Conservation (phyloP, 1,284 basidiomycete genomes). For the Marasmius oreades region DNA sequence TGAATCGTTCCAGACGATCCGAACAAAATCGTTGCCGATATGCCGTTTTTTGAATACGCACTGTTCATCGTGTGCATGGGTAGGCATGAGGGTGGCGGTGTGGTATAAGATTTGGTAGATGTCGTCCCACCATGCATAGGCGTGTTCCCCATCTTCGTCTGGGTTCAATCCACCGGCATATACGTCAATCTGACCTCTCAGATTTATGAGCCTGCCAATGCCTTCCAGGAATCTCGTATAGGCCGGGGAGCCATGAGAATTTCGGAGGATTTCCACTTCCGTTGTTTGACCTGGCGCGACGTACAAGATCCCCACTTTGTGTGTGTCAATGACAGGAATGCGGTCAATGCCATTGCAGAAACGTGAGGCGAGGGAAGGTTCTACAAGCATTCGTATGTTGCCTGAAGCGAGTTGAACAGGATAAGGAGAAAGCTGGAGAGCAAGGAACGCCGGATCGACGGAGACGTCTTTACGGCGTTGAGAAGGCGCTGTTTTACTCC, state of each 20-base stretch:
- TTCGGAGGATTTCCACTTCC: constrained; percentile 87
- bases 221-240: constrained; percentile 93
- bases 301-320: constrained; percentile 96
- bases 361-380: constrained; percentile 47
- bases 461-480: constrained; percentile 82
- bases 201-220: constrained; percentile 84
- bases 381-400: constrained; percentile 47
- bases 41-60: constrained; percentile 87
- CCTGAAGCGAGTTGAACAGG: constrained; percentile 42
- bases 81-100: constrained; percentile 97
- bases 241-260: constrained; percentile 90
- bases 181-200: constrained; percentile 92
- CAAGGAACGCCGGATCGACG: constrained; percentile 86
- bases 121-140: constrained; percentile 99
- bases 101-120: constrained; percentile 96
- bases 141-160: constrained; percentile 88
- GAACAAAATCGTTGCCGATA: constrained; percentile 93
- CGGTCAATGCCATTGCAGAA: constrained; percentile 77
- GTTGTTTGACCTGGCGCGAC: constrained; percentile 88
- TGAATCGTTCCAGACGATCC: constrained; percentile 97
- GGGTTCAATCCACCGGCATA: constrained; percentile 92
- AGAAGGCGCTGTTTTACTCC: constrained; percentile 81
- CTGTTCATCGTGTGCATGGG: constrained; percentile 55
- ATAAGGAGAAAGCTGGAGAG: constrained; percentile 84
- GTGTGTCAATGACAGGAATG: constrained; percentile 95